These are phyloP conservation scores for Zymoseptoria ardabiliae DNA, from an alignment of 2,329 filamentous ascomycete genomes.

Conservation along the genomic window DNA sequence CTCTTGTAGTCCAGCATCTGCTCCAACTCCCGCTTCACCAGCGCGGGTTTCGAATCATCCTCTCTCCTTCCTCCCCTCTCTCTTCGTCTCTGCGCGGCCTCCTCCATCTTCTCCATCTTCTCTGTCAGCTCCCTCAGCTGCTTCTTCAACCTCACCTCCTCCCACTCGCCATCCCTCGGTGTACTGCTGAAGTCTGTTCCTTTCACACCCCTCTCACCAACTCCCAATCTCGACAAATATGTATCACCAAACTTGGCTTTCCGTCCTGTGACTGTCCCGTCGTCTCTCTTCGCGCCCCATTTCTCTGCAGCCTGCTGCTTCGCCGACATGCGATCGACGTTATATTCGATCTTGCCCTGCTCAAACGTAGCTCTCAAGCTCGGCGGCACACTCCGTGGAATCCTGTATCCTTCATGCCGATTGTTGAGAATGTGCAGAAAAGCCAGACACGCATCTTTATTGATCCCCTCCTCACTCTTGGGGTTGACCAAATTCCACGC, in stretches of 20 bases:
- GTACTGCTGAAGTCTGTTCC: constrained; percentile 86
- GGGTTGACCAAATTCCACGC: constrained; percentile 98
- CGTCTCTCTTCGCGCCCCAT: constrained; percentile 73
- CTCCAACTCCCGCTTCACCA: constrained; percentile 91
- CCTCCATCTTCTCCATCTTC: constrained; percentile 77
- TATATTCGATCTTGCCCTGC: constrained; percentile 93
- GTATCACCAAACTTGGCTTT: constrained; percentile 98
- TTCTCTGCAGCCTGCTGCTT: constrained; percentile 55
- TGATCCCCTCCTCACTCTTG: constrained; percentile 70
- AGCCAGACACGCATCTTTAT: constrained; percentile 88
- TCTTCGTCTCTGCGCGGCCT: constrained; percentile 47
- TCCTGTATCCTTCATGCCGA: constrained; percentile 88
- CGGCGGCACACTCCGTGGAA: constrained; percentile 83
- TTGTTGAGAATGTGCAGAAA: constrained; percentile 97
- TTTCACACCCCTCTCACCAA: constrained; percentile 63
- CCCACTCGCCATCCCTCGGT: constrained; percentile 87
- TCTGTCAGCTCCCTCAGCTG: constrained; percentile 83
- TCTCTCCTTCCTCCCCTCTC: constrained; percentile 45
- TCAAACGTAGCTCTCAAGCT: constrained; percentile 90
- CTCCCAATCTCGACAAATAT: constrained; percentile 82
- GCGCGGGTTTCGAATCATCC: constrained; percentile 73
- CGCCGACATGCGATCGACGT: constrained; percentile 66
- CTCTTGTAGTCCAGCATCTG: constrained; percentile 93
- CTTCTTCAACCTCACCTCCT: constrained; percentile 90
- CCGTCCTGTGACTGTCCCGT: constrained; percentile 73